phyloP scores from a whole-genome alignment of 2,329 filamentous ascomycete species.

The Epichloe gansuensis region DNA sequence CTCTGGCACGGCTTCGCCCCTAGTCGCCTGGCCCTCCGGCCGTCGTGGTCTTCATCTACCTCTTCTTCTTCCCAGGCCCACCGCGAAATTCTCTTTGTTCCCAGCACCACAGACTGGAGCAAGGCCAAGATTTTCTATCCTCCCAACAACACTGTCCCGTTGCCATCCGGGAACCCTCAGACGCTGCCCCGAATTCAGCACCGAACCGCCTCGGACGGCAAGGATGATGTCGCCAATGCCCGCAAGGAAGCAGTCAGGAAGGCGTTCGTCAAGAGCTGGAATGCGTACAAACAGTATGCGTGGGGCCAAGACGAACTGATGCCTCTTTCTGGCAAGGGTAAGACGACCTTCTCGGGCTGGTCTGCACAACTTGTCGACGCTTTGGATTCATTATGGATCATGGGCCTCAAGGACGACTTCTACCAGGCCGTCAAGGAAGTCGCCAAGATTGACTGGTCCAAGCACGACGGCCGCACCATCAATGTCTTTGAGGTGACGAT shows the following conservation, averaged over 20 bases:
- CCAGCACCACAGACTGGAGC: conserved; percentile 27
- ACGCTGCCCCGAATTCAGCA: conserved; percentile 31
- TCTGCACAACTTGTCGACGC: conserved; percentile 47
- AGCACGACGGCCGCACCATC: conserved; percentile 29
- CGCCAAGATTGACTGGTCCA: conserved; percentile 42
- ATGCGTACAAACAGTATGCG: conserved; percentile 38
- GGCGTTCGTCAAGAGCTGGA: conserved; percentile 34
- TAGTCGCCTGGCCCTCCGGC: conserved; percentile 8
- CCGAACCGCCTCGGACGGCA: conserved; percentile 22
- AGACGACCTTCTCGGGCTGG: conserved; percentile 40
- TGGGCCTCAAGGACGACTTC: conserved; percentile 45
- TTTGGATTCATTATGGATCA: conserved; percentile 46
- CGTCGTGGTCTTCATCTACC: neutral
- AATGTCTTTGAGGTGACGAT: conserved; percentile 53
- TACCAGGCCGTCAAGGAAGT: conserved; percentile 32
- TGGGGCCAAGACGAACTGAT: conserved; percentile 45
- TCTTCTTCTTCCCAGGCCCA: conserved; percentile 6
- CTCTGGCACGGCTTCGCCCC: conserved; percentile 15
- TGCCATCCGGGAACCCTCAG: conserved; percentile 23
- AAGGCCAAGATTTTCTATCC: conserved; percentile 20
- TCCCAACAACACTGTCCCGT: conserved; percentile 16
- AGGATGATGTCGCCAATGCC: conserved; percentile 19
- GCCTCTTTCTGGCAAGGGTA: conserved; percentile 33
- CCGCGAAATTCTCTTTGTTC: conserved; percentile 19
- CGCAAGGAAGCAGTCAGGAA: conserved; percentile 25